phyloP scores from a whole-genome alignment of 805 yeast genomes.

The Jamesozyma hellenica region DNA sequence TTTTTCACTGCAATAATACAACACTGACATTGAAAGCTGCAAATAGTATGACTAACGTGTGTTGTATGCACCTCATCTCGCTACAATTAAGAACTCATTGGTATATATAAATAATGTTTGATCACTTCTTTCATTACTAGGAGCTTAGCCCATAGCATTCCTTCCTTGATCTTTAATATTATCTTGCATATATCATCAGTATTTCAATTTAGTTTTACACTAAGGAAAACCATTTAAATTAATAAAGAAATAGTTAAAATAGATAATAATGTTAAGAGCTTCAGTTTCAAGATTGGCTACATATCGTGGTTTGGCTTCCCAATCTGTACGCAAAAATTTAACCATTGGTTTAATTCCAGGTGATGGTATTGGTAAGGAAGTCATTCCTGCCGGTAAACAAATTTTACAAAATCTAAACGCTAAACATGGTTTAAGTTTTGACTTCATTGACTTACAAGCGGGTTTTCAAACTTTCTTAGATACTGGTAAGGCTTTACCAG shows the following conservation, averaged over 20 bases:
- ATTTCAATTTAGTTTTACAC: too few relatives aligned
- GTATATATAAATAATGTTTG: neutral
- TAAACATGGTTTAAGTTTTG: conserved; percentile 66
- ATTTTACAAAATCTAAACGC: conserved; percentile 74
- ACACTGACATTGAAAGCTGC: too few relatives aligned
- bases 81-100: neutral
- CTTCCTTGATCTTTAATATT: too few relatives aligned
- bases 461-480: conserved; percentile 89
- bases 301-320: conserved; percentile 30
- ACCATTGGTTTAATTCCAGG: conserved; percentile 82
- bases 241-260: too few relatives aligned
- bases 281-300: conserved; percentile 20
- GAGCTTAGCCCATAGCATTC: too few relatives aligned
- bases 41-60: too few relatives aligned
- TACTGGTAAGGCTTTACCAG: conserved; percentile 95
- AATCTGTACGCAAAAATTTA: conserved; percentile 35
- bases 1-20: too few relatives aligned
- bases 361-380: conserved; percentile 97
- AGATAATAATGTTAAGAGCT: conserved; percentile 28
- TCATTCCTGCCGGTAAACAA: conserved; percentile 91
- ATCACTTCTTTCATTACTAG: too few relatives aligned
- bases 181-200: too few relatives aligned
- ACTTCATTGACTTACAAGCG: conserved; percentile 81
- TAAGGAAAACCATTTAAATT: too few relatives aligned
- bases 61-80: neutral